These are phyloP conservation scores for Pyricularia grisea DNA, from an alignment of 2,329 filamentous ascomycete species.

Conservation along the genomic window DNA sequence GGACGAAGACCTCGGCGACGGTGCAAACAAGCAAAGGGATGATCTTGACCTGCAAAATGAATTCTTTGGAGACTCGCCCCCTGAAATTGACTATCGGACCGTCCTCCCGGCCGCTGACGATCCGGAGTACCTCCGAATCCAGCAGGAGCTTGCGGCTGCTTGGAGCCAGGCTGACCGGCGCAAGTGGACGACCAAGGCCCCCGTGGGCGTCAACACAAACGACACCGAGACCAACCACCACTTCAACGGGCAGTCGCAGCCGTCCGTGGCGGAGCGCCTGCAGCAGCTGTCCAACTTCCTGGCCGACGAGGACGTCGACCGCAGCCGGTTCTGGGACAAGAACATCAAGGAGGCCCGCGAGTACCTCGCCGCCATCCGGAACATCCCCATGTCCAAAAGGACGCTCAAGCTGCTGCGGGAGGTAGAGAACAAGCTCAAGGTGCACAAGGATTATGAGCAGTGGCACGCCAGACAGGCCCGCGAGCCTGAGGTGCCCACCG, in stretches of 20 bases:
- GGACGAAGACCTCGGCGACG: too few species aligned
- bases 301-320: constrained; percentile 34
- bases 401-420: constrained; percentile 13
- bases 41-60: neutral
- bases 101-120: neutral
- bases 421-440: constrained; percentile 18
- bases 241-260: constrained; percentile 15
- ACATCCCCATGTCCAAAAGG: constrained; percentile 3
- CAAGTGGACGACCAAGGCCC: neutral
- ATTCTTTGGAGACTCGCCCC: neutral
- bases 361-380: constrained; percentile 27
- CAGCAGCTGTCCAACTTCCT: constrained; percentile 33
- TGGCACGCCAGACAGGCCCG: neutral
- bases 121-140: neutral
- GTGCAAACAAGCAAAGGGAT: neutral
- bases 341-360: constrained; percentile 25
- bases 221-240: constrained; percentile 4
- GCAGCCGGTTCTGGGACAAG: constrained; percentile 27
- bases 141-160: neutral
- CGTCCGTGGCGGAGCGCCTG: constrained; percentile 21
- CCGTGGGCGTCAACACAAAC: neutral
- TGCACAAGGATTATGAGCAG: constrained; percentile 14
- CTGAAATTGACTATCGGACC: neutral
- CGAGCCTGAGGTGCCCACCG: neutral
- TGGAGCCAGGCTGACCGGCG: neutral